Evolutionary conservation across 139 green algal genomes (phyloP), one percentile per base, ranked within the genome.

Genomic region (Ulvella scutata): DNA sequence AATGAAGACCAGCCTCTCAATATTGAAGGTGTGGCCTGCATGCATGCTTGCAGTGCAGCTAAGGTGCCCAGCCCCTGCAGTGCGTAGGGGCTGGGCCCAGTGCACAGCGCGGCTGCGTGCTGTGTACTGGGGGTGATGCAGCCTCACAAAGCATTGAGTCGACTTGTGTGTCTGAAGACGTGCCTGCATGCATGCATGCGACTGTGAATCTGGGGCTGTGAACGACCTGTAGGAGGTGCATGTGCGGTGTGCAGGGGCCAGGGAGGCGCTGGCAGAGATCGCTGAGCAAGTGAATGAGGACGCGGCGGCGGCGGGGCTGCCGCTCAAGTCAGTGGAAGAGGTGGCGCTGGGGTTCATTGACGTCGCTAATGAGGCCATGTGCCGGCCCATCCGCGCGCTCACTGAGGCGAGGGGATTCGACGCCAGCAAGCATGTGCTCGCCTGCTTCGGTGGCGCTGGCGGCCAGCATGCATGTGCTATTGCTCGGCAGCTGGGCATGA

Each of bases 301-400:
- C 28, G 85, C 80, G n/a, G 76, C 39, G 13, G 34, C 74, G 3
- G 74, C 74, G 0, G 81, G 73, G 21, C 82, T 77, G 39, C 73
- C 87, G 0, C n/a, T 73, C 35, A 92, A 91, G 79, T 85, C 34
- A 37, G 43, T 88, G 3, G 88, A 96, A 37, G 86, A 94, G 78
- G 87, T 88, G 59, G 90, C 91, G 17, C 90, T 94, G 90, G 91
- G 94, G 1, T 98, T 96, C 72, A 74, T 98, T 17, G 38, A 74
- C 2, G 94, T 98, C 37, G 94, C 94, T n/a, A 98, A 98, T 73
- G 94, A 98, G 83, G 85, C 92, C 9, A 98, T 98, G 94, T 97
- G 91, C 81, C 83, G 94, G 2, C 93, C 93, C 39, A 97, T 98
- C 62, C 78, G 93, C 10, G 88, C 92, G 21, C 83, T 96, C 0